A percentile compares a stretch with the other conserved stretches of the same genome.
Evolutionary conservation across 2,329 filamentous ascomycete species (phyloP).

Genomic region (Chrysosporium queenslandicum): DNA sequence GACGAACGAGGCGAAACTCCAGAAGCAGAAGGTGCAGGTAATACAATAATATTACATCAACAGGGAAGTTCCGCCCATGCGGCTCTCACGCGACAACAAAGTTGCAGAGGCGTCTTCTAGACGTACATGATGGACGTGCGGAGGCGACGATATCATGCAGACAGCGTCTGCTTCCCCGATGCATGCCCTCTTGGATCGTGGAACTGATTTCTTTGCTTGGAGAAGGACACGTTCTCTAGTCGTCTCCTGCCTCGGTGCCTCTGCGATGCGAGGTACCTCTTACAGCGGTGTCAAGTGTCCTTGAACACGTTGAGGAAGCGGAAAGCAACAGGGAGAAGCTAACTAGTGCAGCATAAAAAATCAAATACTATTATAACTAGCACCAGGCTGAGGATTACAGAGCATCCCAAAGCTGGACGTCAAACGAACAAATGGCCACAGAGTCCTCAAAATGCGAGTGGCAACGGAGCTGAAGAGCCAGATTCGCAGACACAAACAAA

Average conservation of each 20-base stretch:
- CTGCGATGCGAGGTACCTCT: not conserved
- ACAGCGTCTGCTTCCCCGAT: not conserved
- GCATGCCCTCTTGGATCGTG: not conserved
- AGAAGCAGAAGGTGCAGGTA: not conserved
- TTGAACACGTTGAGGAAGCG: not conserved
- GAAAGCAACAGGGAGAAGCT: not conserved
- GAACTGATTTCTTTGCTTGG: not conserved
- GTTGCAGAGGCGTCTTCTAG: not conserved
- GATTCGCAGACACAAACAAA: not conserved
- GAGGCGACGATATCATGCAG: not conserved
- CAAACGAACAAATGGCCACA: not conserved
- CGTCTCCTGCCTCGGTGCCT: not conserved
- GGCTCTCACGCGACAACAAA: not conserved
- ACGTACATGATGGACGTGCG: not conserved
- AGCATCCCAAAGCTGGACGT: not conserved
- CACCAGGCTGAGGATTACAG: not conserved
- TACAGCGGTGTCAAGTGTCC: not conserved
- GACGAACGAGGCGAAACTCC: not conserved
- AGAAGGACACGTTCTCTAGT: not conserved
- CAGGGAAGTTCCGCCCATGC: not conserved
- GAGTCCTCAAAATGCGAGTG: not conserved
- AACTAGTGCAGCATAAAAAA: not conserved
- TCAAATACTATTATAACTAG: not conserved
- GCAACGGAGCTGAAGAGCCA: not conserved
- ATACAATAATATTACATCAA: not conserved